Base-by-base conservation (phyloP, 2,329 filamentous ascomycete species). In the Emergomyces orientalis region DNA sequence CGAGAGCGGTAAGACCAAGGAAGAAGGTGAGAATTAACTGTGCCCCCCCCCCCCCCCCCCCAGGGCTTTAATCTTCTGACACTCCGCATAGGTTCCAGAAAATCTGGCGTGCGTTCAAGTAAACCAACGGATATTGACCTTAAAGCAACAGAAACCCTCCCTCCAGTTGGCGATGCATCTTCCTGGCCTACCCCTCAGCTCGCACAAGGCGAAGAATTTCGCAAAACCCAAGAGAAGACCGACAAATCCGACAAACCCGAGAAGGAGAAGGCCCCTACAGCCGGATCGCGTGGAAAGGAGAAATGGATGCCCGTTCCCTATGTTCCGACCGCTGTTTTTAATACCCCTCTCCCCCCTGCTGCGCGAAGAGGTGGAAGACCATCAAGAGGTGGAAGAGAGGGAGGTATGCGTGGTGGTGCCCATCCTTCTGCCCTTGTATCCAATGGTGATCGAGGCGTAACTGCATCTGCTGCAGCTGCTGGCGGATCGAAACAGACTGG, bases 141-240 rank as follows among this genome's bases (percentile, higher is more conserved):
- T 32, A 64, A 65, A 30, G 59, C 63, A 52, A 37, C 27, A 64
- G 63, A 66, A 62, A 63, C 72, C 51, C 79, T 84, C 41, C 89
- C 89, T 32, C 82, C 89, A 1, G 88, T 90, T 56, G 86, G 84
- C 63, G 92, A 97, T 74, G 82, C 90, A 59, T 80, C 85, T 61
- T 86, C 86, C 25, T 99, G 94, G 94, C 94, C 94, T 19, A 97
- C 93, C 2, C 91, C 91, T 0, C 90, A 96, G 69, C 87, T 82
- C 59, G 88, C 87, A 1, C 85, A 88, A 60, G 86, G 87, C 59
- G 91, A 94, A 68, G 84, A 89, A 65, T 90, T 89, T 76, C 87
- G 87, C 71, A 91, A 90, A 74, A 77, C 81, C 1, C 80, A 85
- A 61, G 82, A 87, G 62, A 90, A 90, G 74, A 78, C 79, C 7